Percentiles rank a stretch among this genome's conserved stretches.
Conservation (phyloP, 1,284 basidiomycete genomes). For the Cryptococcus hybrid region DNA sequence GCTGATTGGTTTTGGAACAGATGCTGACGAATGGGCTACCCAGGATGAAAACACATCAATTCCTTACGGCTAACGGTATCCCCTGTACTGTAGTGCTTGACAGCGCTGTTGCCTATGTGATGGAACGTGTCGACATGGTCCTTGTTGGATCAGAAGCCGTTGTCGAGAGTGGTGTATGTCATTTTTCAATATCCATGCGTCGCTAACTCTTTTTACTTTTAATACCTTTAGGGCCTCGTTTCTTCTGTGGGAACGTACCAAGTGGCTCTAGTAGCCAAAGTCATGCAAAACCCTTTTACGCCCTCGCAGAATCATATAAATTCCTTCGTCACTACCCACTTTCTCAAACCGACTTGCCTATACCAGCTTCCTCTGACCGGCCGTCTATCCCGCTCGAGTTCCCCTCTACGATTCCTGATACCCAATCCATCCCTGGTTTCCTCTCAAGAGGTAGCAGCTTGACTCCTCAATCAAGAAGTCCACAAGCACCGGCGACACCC, state of each 20-base stretch:
- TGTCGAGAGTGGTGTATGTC: constrained; percentile 72
- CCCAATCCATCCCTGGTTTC: constrained; percentile 23
- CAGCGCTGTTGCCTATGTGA: constrained; percentile 93
- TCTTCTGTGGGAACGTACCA: constrained; percentile 87
- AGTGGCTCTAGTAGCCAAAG: constrained; percentile 93
- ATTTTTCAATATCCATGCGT: not conserved
- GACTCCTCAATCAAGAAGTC: constrained; percentile 2
- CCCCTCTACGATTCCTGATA: constrained; percentile 8
- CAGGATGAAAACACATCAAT: constrained; percentile 84
- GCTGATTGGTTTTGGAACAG: not conserved
- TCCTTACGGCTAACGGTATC: constrained; percentile 78
- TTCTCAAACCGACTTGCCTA: constrained; percentile 91
- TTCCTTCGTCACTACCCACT: constrained; percentile 96
- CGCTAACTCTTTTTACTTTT: not conserved
- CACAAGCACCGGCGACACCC: constrained; percentile 15
- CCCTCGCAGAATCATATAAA: constrained; percentile 96
- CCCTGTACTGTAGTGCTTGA: constrained; percentile 94
- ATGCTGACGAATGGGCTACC: not conserved
- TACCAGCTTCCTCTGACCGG: constrained; percentile 13
- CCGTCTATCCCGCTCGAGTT: constrained; percentile 6
- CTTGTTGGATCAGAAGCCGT: constrained; percentile 97
- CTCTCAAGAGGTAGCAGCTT: constrained; percentile 1
- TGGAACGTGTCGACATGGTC: constrained; percentile 92
- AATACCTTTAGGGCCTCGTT: constrained; percentile 25
- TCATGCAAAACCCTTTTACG: constrained; percentile 93